Conservation (phyloP, 306 rosid species). For the Cucumis melo region DNA sequence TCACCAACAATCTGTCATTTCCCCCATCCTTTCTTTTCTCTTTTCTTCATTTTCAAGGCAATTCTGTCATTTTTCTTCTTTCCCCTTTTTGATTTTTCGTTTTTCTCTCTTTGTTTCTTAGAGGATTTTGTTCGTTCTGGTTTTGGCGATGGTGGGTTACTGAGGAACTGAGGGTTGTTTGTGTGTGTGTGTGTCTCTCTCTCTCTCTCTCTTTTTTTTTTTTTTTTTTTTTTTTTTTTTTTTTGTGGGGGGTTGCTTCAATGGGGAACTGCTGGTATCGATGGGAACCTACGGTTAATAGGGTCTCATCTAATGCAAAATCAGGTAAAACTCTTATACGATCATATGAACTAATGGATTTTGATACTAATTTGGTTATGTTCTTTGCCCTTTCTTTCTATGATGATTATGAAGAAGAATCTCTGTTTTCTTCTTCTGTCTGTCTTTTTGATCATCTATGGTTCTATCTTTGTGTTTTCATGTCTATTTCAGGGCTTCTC, state of each 20-base stretch:
- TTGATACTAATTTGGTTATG: neutral
- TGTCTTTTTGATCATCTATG: neutral
- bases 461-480: neutral
- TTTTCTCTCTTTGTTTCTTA: slow-evolving; percentile 13
- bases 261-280: slow-evolving; percentile 90
- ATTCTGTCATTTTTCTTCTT: neutral
- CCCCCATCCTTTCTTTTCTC: neutral
- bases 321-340: slow-evolving; percentile 32
- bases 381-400: neutral
- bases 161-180: slow-evolving; percentile 16
- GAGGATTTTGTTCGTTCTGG: slow-evolving; percentile 1
- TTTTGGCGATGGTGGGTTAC: slow-evolving; percentile 27
- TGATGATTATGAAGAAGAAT: neutral
- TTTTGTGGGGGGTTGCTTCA: slow-evolving; percentile 11
- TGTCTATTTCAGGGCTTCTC: neutral
- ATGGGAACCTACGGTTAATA: slow-evolving; percentile 48
- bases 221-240: neutral
- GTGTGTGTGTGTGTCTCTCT: too few relatives aligned
- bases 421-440: slow-evolving; percentile 2
- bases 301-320: slow-evolving; percentile 83
- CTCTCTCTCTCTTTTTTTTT: too few relatives aligned
- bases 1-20: slow-evolving; percentile 2
- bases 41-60: neutral
- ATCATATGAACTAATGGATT: neutral
- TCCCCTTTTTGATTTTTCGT: neutral